Conservation (phyloP, 805 yeast genomes). For the Candida nonsorbophila region DNA sequence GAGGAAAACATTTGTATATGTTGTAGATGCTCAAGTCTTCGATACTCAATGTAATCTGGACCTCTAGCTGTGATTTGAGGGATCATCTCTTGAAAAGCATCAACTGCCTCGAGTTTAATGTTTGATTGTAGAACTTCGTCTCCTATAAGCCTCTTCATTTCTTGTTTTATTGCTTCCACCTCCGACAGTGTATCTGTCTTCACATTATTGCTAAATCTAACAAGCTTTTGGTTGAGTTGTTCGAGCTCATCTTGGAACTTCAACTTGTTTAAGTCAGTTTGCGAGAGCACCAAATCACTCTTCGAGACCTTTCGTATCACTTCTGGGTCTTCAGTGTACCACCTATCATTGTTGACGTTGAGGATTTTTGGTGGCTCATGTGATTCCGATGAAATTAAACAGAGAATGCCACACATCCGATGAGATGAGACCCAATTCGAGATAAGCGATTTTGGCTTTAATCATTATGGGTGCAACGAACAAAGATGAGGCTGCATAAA, state of each 20-base stretch:
- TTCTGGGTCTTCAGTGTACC: slow-evolving; percentile 3
- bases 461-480: too few relatives aligned
- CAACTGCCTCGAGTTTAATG: too few relatives aligned
- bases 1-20: slow-evolving; percentile 52
- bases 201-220: slow-evolving; percentile 21
- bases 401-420: slow-evolving; percentile 12
- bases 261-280: slow-evolving; percentile 21
- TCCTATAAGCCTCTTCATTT: slow-evolving; percentile 5
- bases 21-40: slow-evolving; percentile 6
- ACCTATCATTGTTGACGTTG: background rate
- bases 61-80: slow-evolving; percentile 56
- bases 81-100: slow-evolving; percentile 26
- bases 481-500: slow-evolving; percentile 32
- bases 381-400: slow-evolving; percentile 3
- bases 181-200: slow-evolving; percentile 12
- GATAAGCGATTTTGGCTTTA: too few relatives aligned
- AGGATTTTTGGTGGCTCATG: slow-evolving; percentile 2
- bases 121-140: slow-evolving; percentile 1
- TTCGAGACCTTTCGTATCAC: slow-evolving; percentile 3
- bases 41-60: slow-evolving; percentile 44
- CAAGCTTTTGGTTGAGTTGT: slow-evolving; percentile 17
- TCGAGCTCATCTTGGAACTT: slow-evolving; percentile 20
- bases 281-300: slow-evolving; percentile 6
- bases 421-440: slow-evolving; percentile 7
- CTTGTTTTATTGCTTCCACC: slow-evolving; percentile 4